Conservation (phyloP, 345 rosid genomes). For the Cardamine occulta region DNA sequence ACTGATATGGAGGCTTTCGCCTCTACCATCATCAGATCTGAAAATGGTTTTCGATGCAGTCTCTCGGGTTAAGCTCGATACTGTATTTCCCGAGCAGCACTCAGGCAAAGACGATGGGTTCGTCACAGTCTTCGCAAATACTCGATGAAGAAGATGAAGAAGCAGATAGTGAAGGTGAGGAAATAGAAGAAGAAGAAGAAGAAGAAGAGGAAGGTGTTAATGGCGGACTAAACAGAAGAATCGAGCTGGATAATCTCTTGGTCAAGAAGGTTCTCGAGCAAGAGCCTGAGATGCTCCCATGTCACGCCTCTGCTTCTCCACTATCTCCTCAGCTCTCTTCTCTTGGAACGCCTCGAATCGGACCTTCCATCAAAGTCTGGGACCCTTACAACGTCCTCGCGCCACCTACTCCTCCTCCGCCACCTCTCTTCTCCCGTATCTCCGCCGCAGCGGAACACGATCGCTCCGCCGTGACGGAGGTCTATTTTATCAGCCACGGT, state of each 20-base stretch:
- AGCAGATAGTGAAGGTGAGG: conserved; percentile 21
- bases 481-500: conserved; percentile 77
- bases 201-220: conserved; percentile 38
- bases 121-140: conserved; percentile 36
- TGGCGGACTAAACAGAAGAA: conserved; percentile 42
- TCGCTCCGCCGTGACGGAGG: conserved; percentile 52
- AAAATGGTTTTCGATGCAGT: conserved; percentile 14
- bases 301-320: conserved; percentile 93
- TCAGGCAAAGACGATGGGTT: conserved; percentile 31
- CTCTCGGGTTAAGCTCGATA: conserved; percentile 20
- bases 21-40: conserved; percentile 35
- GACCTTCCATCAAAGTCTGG: conserved; percentile 97
- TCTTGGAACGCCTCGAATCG: conserved; percentile 88
- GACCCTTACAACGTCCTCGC: conserved; percentile 95
- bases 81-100: conserved; percentile 28
- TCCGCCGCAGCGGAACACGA: conserved; percentile 48
- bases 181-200: conserved; percentile 17
- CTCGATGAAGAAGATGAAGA: conserved; percentile 40
- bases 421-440: conserved; percentile 52
- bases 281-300: conserved; percentile 93
- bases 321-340: conserved; percentile 95
- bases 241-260: conserved; percentile 48
- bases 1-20: background rate
- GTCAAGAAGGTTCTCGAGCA: conserved; percentile 88
- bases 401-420: conserved; percentile 66